A percentile compares a stretch with the other conserved stretches of the same genome.
These are phyloP conservation scores for Phytophthora hibernalis DNA, from an alignment of 352 stramenopile species.

Conservation along the genomic window DNA sequence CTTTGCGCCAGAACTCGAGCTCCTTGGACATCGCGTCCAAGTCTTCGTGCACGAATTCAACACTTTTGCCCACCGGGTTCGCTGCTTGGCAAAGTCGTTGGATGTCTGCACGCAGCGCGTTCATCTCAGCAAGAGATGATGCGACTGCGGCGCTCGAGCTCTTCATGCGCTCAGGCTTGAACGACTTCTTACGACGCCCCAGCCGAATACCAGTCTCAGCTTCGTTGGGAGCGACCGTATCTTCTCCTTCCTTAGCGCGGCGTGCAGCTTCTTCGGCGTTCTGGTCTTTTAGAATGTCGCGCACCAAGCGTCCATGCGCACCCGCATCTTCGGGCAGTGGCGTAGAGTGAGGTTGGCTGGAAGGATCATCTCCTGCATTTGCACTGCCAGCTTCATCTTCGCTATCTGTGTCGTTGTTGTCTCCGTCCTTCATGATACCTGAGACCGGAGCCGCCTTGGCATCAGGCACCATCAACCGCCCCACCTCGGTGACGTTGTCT, in stretches of 20 bases:
- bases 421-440: slow-evolving; percentile 87
- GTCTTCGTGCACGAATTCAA: slow-evolving; percentile 96
- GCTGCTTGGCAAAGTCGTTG: slow-evolving; percentile 93
- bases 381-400: slow-evolving; percentile 53
- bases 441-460: slow-evolving; percentile 79
- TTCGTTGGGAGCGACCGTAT: slow-evolving; percentile 57
- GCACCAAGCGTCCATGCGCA: slow-evolving; percentile 74
- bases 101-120: slow-evolving; percentile 81
- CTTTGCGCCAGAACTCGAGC: slow-evolving; percentile 91
- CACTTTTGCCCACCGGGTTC: slow-evolving; percentile 90
- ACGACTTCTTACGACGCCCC: slow-evolving; percentile 78
- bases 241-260: slow-evolving; percentile 76
- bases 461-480: slow-evolving; percentile 72
- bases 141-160: slow-evolving; percentile 49
- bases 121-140: slow-evolving; percentile 78
- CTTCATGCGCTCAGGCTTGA: slow-evolving; percentile 81
- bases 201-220: slow-evolving; percentile 80
- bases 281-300: slow-evolving; percentile 87
- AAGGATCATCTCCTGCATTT: slow-evolving; percentile 32
- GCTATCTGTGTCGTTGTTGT: slow-evolving; percentile 78
- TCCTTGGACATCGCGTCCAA: slow-evolving; percentile 94
- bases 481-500: slow-evolving; percentile 85
- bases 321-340: slow-evolving; percentile 48
- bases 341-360: slow-evolving; percentile 38
- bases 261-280: slow-evolving; percentile 70